Conservation (phyloP, 805 yeast genomes). For the Yamadazyma insecticola region DNA sequence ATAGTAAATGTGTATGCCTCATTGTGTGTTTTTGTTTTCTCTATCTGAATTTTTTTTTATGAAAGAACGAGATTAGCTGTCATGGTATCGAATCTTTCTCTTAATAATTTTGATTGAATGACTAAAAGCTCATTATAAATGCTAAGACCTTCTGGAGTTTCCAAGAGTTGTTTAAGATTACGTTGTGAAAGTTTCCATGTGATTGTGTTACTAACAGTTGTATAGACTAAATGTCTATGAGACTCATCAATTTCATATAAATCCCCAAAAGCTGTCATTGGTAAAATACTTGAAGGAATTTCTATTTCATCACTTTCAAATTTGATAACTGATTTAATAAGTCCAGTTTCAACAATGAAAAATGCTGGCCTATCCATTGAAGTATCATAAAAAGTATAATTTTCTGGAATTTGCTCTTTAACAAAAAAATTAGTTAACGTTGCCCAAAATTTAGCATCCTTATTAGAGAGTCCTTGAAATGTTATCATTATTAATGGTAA, state of each 20-base stretch:
- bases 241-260: slow-evolving; percentile 28
- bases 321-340: slow-evolving; percentile 31
- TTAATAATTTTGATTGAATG: slow-evolving; percentile 57
- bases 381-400: slow-evolving; percentile 44
- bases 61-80: slow-evolving; percentile 73
- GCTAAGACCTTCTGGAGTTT: slow-evolving; percentile 41
- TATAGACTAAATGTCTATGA: slow-evolving; percentile 42
- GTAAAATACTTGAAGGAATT: slow-evolving; percentile 47
- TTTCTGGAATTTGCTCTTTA: slow-evolving; percentile 43
- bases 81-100: slow-evolving; percentile 69
- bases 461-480: slow-evolving; percentile 53
- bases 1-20: too few relatives aligned
- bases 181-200: slow-evolving; percentile 63
- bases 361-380: slow-evolving; percentile 44
- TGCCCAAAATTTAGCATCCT: slow-evolving; percentile 57
- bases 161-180: slow-evolving; percentile 41
- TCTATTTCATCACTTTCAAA: slow-evolving; percentile 36
- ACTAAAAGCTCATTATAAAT: slow-evolving; percentile 61
- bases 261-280: slow-evolving; percentile 75
- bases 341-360: slow-evolving; percentile 50
- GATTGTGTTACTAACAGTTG: slow-evolving; percentile 56
- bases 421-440: slow-evolving; percentile 50
- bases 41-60: too few relatives aligned
- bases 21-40: too few relatives aligned
- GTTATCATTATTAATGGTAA: slow-evolving; percentile 61